Evolutionary conservation across 2,329 filamentous ascomycete genomes (phyloP).

Genomic region (Tolypocladium guangdongense): DNA sequence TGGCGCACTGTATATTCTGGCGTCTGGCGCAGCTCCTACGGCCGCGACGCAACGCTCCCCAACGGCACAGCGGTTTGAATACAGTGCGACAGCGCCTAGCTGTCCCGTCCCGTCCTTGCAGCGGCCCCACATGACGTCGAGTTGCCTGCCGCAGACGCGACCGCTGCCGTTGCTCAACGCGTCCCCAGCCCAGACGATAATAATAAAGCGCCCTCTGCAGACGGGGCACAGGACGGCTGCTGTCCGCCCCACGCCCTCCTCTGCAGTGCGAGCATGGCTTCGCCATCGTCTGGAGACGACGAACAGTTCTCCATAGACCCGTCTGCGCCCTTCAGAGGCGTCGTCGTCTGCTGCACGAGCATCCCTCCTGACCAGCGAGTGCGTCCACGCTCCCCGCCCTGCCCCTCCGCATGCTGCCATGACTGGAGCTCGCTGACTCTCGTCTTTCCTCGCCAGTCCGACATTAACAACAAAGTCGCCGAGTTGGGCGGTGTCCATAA

Average conservation of each 20-base stretch:
- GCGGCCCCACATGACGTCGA: not conserved
- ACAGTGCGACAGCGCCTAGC: not conserved
- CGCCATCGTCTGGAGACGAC: constrained; percentile 12
- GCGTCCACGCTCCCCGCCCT: constrained; percentile 18
- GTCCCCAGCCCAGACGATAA: not conserved
- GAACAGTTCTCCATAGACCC: constrained; percentile 35
- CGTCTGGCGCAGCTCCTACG: not conserved
- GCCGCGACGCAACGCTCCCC: too few species aligned
- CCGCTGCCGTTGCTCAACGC: not conserved
- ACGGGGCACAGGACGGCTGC: not conserved
- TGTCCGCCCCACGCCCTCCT: not conserved
- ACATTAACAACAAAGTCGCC: constrained; percentile 51
- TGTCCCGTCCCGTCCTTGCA: not conserved
- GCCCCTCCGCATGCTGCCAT: not conserved
- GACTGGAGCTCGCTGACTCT: not conserved
- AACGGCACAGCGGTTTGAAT: not conserved
- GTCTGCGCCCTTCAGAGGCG: constrained; percentile 54
- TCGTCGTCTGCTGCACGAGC: constrained; percentile 80
- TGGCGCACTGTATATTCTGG: not conserved
- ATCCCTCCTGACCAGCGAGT: constrained; percentile 71
- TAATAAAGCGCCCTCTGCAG: not conserved
- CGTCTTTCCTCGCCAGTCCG: constrained; percentile 22
- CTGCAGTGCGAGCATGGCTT: constrained; percentile 14
- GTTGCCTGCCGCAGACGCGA: not conserved
- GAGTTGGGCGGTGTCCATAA: constrained; percentile 84